Percentiles rank a stretch among this genome's conserved stretches.
phyloP scores from a whole-genome alignment of 1,139 yeast species.

The Geotrichum carabidarum region DNA sequence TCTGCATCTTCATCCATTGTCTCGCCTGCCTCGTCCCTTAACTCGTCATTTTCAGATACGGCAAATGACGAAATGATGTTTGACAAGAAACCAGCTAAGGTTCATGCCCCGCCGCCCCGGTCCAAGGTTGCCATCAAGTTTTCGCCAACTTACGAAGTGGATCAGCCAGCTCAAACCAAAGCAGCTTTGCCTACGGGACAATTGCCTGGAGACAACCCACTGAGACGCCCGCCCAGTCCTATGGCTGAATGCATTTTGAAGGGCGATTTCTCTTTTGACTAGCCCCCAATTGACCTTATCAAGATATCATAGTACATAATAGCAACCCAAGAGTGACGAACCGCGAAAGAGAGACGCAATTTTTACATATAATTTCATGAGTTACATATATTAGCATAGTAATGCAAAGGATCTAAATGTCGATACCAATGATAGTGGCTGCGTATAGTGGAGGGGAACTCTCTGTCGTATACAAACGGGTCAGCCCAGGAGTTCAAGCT shows the following conservation, averaged over 20 bases:
- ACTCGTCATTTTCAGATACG: neutral
- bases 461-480: too few relatives aligned
- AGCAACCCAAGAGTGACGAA: too few relatives aligned
- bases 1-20: neutral
- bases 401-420: too few relatives aligned
- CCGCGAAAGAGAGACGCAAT: too few relatives aligned
- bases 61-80: neutral
- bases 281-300: neutral
- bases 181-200: constrained; percentile 4
- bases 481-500: too few relatives aligned
- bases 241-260: constrained; percentile 34
- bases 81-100: constrained; percentile 2
- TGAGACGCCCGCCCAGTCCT: constrained; percentile 31
- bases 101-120: constrained; percentile 26
- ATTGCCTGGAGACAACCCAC: constrained; percentile 1
- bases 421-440: too few relatives aligned
- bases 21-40: neutral
- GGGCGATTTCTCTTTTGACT: constrained; percentile 28
- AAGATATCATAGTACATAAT: too few relatives aligned
- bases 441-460: too few relatives aligned
- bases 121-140: constrained; percentile 31
- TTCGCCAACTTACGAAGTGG: constrained; percentile 21
- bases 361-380: too few relatives aligned
- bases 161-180: constrained; percentile 7
- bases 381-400: too few relatives aligned